Evolutionary conservation across 2,329 filamentous ascomycete species (phyloP).

Genomic region (Alternaria sp.): DNA sequence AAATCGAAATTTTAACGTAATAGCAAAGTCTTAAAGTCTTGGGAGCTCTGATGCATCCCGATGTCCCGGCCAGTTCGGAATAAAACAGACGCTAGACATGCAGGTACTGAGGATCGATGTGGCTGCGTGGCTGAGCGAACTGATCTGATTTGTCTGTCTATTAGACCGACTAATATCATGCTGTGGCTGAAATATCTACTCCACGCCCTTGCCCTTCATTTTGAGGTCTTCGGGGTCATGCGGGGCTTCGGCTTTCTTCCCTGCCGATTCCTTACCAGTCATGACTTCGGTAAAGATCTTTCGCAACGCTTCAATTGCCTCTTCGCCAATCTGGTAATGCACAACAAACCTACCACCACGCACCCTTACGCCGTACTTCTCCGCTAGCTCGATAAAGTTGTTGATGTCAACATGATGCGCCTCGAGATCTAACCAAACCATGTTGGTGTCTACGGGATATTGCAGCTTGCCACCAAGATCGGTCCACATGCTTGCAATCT

Average conservation of each 20-base stretch:
- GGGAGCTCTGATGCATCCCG: slow-evolving; percentile 21
- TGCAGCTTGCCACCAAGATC: slow-evolving; percentile 72
- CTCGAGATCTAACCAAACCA: slow-evolving; percentile 84
- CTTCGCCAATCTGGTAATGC: slow-evolving; percentile 77
- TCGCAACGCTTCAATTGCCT: slow-evolving; percentile 62
- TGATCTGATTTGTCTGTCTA: slow-evolving; percentile 9
- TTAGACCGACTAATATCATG: background rate
- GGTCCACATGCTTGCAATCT: slow-evolving; percentile 72
- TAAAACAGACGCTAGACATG: slow-evolving; percentile 11
- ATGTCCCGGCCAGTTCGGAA: slow-evolving; percentile 20
- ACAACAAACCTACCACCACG: slow-evolving; percentile 69
- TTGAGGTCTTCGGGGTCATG: slow-evolving; percentile 38
- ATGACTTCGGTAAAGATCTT: slow-evolving; percentile 38
- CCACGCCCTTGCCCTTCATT: slow-evolving; percentile 41
- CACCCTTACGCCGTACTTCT: slow-evolving; percentile 66
- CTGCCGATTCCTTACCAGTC: slow-evolving; percentile 28
- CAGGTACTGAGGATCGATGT: slow-evolving; percentile 15
- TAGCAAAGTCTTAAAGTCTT: slow-evolving; percentile 28
- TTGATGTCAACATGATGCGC: slow-evolving; percentile 63
- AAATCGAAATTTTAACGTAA: slow-evolving; percentile 27
- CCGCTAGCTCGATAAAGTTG: slow-evolving; percentile 63
- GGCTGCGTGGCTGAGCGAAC: slow-evolving; percentile 10
- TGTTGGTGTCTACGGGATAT: slow-evolving; percentile 85
- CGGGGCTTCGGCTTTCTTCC: slow-evolving; percentile 31
- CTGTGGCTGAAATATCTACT: slow-evolving; percentile 26